These are phyloP conservation scores for Saccharum officinarum DNA, from an alignment of 176 grass and related monocot species.

Conservation along the genomic window DNA sequence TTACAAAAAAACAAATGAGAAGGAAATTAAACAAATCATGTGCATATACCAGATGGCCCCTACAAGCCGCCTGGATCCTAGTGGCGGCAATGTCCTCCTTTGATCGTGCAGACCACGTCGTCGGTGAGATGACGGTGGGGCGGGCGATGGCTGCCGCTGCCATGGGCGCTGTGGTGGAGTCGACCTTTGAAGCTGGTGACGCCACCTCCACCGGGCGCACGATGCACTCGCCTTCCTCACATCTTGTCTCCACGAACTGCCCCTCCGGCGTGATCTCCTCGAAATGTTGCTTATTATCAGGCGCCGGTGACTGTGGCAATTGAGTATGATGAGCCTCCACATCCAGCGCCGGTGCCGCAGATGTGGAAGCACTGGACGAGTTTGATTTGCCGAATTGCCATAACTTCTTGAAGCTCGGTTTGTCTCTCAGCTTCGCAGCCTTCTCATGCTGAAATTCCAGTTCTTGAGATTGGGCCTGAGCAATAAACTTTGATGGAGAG, in stretches of 20 bases:
- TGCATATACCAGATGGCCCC: slow-evolving; percentile 48
- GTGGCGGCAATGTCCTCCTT: slow-evolving; percentile 57
- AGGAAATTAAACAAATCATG: not conserved
- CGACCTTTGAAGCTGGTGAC: not conserved
- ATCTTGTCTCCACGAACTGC: not conserved
- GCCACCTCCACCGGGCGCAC: not conserved
- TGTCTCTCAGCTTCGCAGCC: slow-evolving; percentile 37
- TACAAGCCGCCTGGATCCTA: slow-evolving; percentile 63
- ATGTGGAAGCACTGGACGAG: slow-evolving; percentile 19
- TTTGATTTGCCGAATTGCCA: slow-evolving; percentile 60
- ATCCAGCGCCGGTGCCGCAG: not conserved
- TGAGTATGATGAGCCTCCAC: slow-evolving; percentile 1
- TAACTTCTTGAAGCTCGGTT: slow-evolving; percentile 59
- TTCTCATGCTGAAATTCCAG: not conserved
- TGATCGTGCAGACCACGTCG: slow-evolving; percentile 1
- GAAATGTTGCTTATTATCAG: not conserved
- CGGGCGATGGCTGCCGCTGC: not conserved
- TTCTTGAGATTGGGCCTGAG: not conserved
- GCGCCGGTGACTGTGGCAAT: not conserved
- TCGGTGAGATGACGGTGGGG: slow-evolving; percentile 2
- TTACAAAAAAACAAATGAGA: not conserved
- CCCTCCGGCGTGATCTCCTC: not conserved
- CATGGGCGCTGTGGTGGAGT: not conserved
- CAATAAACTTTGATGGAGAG: not conserved
- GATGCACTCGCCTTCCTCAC: not conserved